A percentile compares a stretch with the other conserved stretches of the same genome.
Evolutionary conservation across 1,284 basidiomycete species (phyloP).

Genomic region (Melampsora occidentalis): DNA sequence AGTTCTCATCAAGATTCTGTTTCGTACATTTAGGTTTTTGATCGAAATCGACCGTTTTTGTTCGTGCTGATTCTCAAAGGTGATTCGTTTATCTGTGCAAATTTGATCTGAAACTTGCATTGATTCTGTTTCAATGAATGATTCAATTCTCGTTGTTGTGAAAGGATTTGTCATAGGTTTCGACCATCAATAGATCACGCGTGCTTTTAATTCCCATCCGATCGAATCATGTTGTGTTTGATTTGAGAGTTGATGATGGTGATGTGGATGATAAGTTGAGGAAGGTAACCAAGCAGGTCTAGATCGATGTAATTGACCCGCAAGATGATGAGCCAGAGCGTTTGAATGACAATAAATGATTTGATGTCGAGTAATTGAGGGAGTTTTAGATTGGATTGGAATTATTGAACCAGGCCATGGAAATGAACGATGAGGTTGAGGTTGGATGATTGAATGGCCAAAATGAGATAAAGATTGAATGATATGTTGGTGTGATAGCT

Average conservation of each 20-base stretch:
- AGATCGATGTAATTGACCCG: slow-evolving; percentile 2
- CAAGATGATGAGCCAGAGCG: slow-evolving; percentile 3
- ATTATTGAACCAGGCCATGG: background rate
- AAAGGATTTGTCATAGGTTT: too few relatives aligned
- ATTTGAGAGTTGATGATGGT: background rate
- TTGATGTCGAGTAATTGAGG: background rate
- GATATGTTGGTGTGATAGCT: background rate
- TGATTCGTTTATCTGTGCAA: too few relatives aligned
- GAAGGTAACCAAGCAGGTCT: slow-evolving; percentile 1
- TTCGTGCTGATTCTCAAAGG: too few relatives aligned
- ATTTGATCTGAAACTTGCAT: too few relatives aligned
- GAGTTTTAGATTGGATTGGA: background rate
- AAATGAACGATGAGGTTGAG: background rate
- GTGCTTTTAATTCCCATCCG: slow-evolving; percentile 4
- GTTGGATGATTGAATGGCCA: background rate
- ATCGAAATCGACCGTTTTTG: too few relatives aligned
- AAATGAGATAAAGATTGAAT: background rate
- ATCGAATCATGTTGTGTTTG: background rate
- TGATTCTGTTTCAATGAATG: too few relatives aligned
- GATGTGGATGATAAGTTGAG: too few relatives aligned
- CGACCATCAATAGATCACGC: background rate
- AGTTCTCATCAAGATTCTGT: too few relatives aligned
- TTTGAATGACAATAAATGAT: background rate
- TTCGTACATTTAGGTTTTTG: too few relatives aligned
- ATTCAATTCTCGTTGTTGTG: too few relatives aligned